Conservation (phyloP, 1,284 basidiomycete genomes). For the Ceratobasidium sp. region DNA sequence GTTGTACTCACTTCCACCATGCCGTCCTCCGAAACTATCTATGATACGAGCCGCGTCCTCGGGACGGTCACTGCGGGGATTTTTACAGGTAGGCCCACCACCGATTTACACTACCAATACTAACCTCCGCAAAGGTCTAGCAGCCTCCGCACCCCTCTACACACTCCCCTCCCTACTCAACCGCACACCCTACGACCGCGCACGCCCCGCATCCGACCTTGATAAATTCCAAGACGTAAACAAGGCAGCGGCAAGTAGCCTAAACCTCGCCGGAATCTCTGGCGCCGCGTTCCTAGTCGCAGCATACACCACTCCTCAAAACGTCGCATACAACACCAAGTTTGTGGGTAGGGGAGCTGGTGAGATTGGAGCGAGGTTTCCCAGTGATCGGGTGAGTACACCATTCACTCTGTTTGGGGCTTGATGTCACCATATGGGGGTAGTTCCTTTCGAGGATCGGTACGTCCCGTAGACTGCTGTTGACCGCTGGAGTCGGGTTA, state of each 20-base stretch:
- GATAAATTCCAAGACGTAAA: slow-evolving; percentile 36
- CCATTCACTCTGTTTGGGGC: no score
- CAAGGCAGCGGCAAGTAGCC: slow-evolving; percentile 22
- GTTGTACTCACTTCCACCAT: not conserved
- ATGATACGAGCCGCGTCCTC: slow-evolving; percentile 26
- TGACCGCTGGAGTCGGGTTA: slow-evolving; percentile 22
- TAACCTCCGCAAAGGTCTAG: slow-evolving; percentile 1
- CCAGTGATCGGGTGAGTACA: slow-evolving; percentile 20
- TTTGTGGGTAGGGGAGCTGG: slow-evolving; percentile 22
- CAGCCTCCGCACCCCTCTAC: slow-evolving; percentile 31
- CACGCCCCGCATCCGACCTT: slow-evolving; percentile 28
- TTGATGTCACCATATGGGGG: no score
- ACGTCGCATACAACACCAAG: slow-evolving; percentile 20
- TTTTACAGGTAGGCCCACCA: slow-evolving; percentile 19
- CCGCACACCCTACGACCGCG: slow-evolving; percentile 15
- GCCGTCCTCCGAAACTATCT: slow-evolving; percentile 9
- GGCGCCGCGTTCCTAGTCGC: slow-evolving; percentile 31
- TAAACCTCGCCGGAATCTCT: slow-evolving; percentile 22
- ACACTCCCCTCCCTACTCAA: slow-evolving; percentile 25
- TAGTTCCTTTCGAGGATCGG: slow-evolving; percentile 9
- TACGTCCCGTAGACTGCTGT: slow-evolving; percentile 15
- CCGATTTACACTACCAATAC: no score
- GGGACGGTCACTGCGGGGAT: slow-evolving; percentile 28
- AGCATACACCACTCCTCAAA: slow-evolving; percentile 10
- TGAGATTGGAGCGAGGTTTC: slow-evolving; percentile 18